phyloP scores from a whole-genome alignment of 371 early-diverging fungal genomes.

The Mucor lusitanicus region DNA sequence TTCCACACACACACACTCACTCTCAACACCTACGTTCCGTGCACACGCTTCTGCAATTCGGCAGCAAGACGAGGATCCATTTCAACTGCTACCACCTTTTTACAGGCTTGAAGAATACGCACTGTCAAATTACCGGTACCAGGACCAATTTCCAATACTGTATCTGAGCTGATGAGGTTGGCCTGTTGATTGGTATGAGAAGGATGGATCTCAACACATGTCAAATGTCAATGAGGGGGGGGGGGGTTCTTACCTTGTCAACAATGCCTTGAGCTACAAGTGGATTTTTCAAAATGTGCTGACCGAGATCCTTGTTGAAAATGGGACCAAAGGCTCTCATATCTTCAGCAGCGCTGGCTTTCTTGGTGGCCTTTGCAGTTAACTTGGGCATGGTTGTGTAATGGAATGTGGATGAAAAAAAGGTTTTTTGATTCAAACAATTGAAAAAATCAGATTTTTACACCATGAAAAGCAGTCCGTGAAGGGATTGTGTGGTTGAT shows the following conservation, averaged over 20 bases:
- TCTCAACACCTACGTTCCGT: constrained; percentile 75
- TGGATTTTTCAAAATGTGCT: constrained; percentile 99
- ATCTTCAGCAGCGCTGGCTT: constrained; percentile 21
- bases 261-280: constrained; percentile 97
- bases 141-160: constrained; percentile 98
- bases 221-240: not conserved
- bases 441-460: not conserved
- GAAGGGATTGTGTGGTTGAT: not conserved
- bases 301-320: constrained; percentile 98
- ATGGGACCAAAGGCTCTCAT: constrained; percentile 77
- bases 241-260: constrained; percentile 92
- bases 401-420: not conserved
- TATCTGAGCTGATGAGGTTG: constrained; percentile 89
- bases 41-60: constrained; percentile 97
- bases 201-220: not conserved
- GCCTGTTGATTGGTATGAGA: constrained; percentile 57
- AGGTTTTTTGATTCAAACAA: not conserved
- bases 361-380: constrained; percentile 44
- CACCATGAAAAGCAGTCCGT: constrained; percentile 12
- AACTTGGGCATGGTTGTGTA: constrained; percentile 42
- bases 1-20: not conserved
- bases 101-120: constrained; percentile 92
- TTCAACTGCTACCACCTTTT: constrained; percentile 96
- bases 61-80: constrained; percentile 98
- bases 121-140: constrained; percentile 99